phyloP scores from a whole-genome alignment of 2,329 filamentous ascomycete genomes.

The Fusarium humuli region DNA sequence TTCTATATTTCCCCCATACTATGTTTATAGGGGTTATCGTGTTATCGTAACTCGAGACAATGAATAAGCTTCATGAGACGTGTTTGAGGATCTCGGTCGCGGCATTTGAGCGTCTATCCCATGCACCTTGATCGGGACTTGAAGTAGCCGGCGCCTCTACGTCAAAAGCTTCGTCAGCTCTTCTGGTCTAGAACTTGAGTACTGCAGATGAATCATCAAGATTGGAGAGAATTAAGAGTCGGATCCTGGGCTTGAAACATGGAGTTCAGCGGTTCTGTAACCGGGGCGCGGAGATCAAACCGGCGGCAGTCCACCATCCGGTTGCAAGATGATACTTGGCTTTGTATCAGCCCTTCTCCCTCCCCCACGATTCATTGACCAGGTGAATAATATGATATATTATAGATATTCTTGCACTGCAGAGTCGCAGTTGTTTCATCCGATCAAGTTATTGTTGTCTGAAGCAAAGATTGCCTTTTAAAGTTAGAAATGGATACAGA shows the following conservation, averaged over 20 bases:
- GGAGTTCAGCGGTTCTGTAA: slow-evolving; percentile 17
- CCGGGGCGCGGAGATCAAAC: slow-evolving; percentile 37
- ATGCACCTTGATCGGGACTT: slow-evolving; percentile 1
- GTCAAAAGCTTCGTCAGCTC: not conserved
- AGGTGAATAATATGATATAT: not conserved
- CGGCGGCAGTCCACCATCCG: slow-evolving; percentile 29
- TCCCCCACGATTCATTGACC: not conserved
- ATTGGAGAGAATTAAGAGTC: slow-evolving; percentile 3
- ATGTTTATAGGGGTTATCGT: not conserved
- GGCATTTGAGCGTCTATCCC: not conserved
- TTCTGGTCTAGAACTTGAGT: not conserved
- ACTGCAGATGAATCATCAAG: slow-evolving; percentile 8
- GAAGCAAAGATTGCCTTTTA: slow-evolving; percentile 5
- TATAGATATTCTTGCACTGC: not conserved
- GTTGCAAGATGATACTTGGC: slow-evolving; percentile 34
- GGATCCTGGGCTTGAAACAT: slow-evolving; percentile 26
- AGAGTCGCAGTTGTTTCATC: slow-evolving; percentile 2
- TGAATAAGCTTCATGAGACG: slow-evolving; percentile 25
- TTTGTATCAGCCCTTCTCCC: slow-evolving; percentile 20
- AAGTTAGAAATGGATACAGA: not conserved
- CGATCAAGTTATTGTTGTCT: not conserved
- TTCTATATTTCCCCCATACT: not conserved
- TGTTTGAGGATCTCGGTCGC: slow-evolving; percentile 10
- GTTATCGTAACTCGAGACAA: slow-evolving; percentile 21
- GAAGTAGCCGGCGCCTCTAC: not conserved